Conservation (phyloP, 176 grass and related monocot species). For the Paspalum vaginatum region DNA sequence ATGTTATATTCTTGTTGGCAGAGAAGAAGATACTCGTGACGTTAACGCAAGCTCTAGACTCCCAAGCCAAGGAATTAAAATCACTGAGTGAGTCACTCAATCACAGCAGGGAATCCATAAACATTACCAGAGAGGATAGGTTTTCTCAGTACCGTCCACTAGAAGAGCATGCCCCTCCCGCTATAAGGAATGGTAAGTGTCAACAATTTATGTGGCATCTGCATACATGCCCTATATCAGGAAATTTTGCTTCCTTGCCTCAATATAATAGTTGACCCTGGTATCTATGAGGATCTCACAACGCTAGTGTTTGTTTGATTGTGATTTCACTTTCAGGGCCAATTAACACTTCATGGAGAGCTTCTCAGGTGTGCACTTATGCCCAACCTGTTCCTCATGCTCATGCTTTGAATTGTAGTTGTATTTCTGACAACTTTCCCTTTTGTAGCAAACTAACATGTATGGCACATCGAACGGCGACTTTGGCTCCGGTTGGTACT, state of each 20-base stretch:
- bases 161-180: conserved; percentile 57
- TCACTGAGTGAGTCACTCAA: conserved; percentile 65
- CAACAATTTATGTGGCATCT: neutral
- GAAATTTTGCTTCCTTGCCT: neutral
- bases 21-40: conserved; percentile 87
- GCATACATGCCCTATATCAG: neutral
- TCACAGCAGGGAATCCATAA: conserved; percentile 59
- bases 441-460: conserved; percentile 55
- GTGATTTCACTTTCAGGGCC: conserved; percentile 61
- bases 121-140: conserved; percentile 62
- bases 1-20: conserved; percentile 30
- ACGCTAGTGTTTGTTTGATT: conserved; percentile 36
- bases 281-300: conserved; percentile 26
- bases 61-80: conserved; percentile 89
- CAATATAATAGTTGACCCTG: neutral
- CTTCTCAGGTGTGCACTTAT: conserved; percentile 65
- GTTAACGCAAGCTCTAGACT: conserved; percentile 76
- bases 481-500: conserved; percentile 49
- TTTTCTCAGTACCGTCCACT: conserved; percentile 59
- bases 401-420: conserved; percentile 1
- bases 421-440: conserved; percentile 30
- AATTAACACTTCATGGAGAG: conserved; percentile 69
- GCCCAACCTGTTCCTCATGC: neutral
- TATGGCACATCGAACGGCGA: conserved; percentile 49
- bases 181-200: conserved; percentile 80